These are phyloP conservation scores for Globisporangium viniferum DNA, from an alignment of 352 stramenopile genomes.

Conservation along the genomic window DNA sequence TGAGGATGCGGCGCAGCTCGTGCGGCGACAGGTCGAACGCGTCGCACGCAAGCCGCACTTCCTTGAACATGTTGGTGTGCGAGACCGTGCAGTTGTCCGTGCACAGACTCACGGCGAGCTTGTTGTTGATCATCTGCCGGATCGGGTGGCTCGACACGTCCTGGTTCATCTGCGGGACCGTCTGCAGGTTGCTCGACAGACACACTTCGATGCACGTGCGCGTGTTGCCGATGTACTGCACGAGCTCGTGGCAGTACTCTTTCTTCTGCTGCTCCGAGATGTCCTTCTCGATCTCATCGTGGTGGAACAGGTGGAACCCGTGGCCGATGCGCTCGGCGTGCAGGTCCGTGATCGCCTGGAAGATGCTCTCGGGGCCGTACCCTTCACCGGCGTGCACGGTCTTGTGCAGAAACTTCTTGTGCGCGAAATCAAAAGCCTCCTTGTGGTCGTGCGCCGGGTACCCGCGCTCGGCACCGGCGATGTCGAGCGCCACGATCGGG, in stretches of 20 bases:
- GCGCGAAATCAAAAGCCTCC: slow-evolving; percentile 80
- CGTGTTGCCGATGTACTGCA: slow-evolving; percentile 79
- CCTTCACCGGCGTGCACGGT: slow-evolving; percentile 87
- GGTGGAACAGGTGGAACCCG: slow-evolving; percentile 79
- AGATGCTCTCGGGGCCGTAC: slow-evolving; percentile 87
- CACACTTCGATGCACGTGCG: slow-evolving; percentile 86
- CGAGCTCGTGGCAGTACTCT: slow-evolving; percentile 76
- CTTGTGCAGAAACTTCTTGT: slow-evolving; percentile 88
- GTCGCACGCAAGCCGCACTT: slow-evolving; percentile 80
- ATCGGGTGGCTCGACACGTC: slow-evolving; percentile 74
- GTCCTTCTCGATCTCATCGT: slow-evolving; percentile 65
- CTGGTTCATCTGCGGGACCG: slow-evolving; percentile 65
- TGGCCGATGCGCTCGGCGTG: slow-evolving; percentile 86
- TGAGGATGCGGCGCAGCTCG: slow-evolving; percentile 71
- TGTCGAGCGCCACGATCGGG: slow-evolving; percentile 85
- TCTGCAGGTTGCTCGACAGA: slow-evolving; percentile 87
- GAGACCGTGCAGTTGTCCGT: slow-evolving; percentile 89
- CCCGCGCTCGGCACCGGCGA: slow-evolving; percentile 75
- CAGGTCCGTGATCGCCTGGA: slow-evolving; percentile 82
- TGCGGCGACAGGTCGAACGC: slow-evolving; percentile 69
- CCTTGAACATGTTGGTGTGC: slow-evolving; percentile 80
- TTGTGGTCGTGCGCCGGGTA: slow-evolving; percentile 80
- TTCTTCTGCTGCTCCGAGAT: slow-evolving; percentile 43
- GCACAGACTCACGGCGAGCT: slow-evolving; percentile 77
- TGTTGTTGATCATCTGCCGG: slow-evolving; percentile 79